Evolutionary conservation across 768 basidiomycete species (phyloP).

Genomic region (Rhodosporidiobolus odoratus): DNA sequence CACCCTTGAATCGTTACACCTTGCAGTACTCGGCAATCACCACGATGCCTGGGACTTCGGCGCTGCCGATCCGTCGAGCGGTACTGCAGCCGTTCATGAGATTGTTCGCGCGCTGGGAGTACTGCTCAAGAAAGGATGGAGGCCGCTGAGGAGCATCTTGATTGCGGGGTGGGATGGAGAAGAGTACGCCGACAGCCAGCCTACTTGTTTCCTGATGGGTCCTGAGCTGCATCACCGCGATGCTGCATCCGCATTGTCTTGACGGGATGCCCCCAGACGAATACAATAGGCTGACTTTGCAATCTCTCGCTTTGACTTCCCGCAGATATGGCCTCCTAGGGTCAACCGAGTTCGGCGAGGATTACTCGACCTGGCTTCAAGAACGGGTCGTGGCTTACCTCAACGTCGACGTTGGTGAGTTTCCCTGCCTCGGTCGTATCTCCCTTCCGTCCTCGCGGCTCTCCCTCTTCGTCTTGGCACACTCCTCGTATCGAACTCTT

Average conservation of each 20-base stretch:
- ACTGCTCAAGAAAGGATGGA: conserved; percentile 70
- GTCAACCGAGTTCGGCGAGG: conserved; percentile 89
- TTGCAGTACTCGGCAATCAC: conserved; percentile 69
- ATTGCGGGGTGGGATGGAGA: conserved; percentile 73
- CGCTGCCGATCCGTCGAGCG: conserved; percentile 71
- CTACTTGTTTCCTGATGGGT: conserved; percentile 34
- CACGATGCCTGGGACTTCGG: conserved; percentile 52
- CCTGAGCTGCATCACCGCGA: neutral
- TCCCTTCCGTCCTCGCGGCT: neutral
- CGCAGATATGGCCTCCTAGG: conserved; percentile 62
- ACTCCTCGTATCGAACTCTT: neutral
- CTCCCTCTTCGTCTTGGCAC: neutral
- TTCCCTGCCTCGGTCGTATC: neutral
- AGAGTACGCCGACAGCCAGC: conserved; percentile 47
- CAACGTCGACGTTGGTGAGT: conserved; percentile 58
- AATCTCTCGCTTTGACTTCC: neutral
- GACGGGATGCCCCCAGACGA: too few relatives aligned
- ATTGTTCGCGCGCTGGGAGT: conserved; percentile 68
- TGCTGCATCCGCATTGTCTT: too few relatives aligned
- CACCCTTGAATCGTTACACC: neutral
- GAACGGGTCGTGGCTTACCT: conserved; percentile 78
- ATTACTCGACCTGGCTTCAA: conserved; percentile 74
- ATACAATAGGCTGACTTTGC: neutral
- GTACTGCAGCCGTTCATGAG: conserved; percentile 72
- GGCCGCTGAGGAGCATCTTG: conserved; percentile 68